Evolutionary conservation across 108 stramenopile genomes (phyloP).

Genomic region (Cyclotella sp.): DNA sequence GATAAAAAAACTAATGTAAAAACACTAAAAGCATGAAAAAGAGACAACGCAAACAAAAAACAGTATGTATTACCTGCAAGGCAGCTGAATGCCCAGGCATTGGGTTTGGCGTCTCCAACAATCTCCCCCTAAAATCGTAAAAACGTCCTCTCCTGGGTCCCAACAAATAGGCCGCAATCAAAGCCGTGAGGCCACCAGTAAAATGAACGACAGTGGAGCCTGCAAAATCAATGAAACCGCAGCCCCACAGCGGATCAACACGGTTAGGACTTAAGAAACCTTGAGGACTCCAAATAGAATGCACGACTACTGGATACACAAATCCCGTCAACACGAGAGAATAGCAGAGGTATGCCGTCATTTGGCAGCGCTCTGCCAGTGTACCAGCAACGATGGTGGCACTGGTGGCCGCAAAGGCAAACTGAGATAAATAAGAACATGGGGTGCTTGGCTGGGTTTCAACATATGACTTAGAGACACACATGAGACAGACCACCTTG

Average conservation of each 20-base stretch:
- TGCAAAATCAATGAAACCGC: slow-evolving; percentile 92
- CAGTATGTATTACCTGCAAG: slow-evolving; percentile 32
- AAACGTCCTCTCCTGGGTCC: slow-evolving; percentile 91
- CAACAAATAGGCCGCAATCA: slow-evolving; percentile 80
- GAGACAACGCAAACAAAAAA: background rate
- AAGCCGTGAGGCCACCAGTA: slow-evolving; percentile 87
- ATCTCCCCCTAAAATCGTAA: slow-evolving; percentile 69
- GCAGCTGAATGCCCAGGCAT: slow-evolving; percentile 80
- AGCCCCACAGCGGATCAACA: slow-evolving; percentile 30
- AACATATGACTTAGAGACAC: no score
- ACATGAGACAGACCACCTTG: no score
- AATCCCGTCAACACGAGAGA: slow-evolving; percentile 79
- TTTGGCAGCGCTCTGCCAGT: slow-evolving; percentile 69
- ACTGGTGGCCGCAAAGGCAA: slow-evolving; percentile 84
- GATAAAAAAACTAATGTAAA: no score
- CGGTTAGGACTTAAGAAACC: slow-evolving; percentile 73
- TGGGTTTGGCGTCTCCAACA: slow-evolving; percentile 56
- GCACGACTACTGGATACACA: slow-evolving; percentile 90
- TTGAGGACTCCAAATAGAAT: slow-evolving; percentile 73
- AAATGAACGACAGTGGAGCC: slow-evolving; percentile 94
- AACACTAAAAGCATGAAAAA: no score
- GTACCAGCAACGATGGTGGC: slow-evolving; percentile 95
- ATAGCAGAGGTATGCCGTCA: slow-evolving; percentile 88
- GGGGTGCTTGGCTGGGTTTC: no score
- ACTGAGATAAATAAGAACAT: slow-evolving; percentile 59